Evolutionary conservation across 2,329 filamentous ascomycete genomes (phyloP).

Genomic region (Trichophyton schoenleinii): DNA sequence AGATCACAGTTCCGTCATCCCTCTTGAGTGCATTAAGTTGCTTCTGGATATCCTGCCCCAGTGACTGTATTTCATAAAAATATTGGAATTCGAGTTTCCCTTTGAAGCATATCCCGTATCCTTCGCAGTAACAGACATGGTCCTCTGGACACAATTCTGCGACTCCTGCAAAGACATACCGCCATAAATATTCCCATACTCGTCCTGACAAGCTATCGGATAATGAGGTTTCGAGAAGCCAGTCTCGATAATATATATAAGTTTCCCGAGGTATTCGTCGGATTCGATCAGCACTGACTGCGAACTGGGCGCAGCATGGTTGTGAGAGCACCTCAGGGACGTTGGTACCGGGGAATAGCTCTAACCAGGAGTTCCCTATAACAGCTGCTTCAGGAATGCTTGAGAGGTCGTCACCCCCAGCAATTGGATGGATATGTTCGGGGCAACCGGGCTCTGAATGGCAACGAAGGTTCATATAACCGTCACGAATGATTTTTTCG

Average conservation of each 20-base stretch:
- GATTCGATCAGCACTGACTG: constrained; percentile 46
- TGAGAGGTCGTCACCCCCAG: constrained; percentile 28
- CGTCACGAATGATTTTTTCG: constrained; percentile 39
- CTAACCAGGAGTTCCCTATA: constrained; percentile 35
- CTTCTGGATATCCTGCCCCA: background rate
- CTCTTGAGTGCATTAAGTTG: background rate
- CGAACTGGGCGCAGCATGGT: constrained; percentile 54
- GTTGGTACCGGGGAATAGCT: constrained; percentile 35
- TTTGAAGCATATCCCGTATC: constrained; percentile 50
- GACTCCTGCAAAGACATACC: constrained; percentile 46
- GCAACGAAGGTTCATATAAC: constrained; percentile 51
- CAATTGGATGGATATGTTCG: constrained; percentile 42
- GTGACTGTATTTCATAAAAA: background rate
- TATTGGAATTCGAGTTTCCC: constrained; percentile 31
- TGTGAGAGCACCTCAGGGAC: constrained; percentile 43
- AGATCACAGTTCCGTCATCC: background rate
- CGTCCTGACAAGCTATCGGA: constrained; percentile 45
- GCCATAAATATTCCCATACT: constrained; percentile 54
- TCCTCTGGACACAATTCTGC: constrained; percentile 36
- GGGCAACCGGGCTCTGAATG: constrained; percentile 47
- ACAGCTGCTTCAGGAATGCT: constrained; percentile 37
- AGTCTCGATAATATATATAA: constrained; percentile 48
- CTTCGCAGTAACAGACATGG: constrained; percentile 51
- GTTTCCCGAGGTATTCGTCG: constrained; percentile 40
- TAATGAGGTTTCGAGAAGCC: constrained; percentile 46